Conservation (phyloP, 805 yeast species). For the Ogataea methanolica region DNA sequence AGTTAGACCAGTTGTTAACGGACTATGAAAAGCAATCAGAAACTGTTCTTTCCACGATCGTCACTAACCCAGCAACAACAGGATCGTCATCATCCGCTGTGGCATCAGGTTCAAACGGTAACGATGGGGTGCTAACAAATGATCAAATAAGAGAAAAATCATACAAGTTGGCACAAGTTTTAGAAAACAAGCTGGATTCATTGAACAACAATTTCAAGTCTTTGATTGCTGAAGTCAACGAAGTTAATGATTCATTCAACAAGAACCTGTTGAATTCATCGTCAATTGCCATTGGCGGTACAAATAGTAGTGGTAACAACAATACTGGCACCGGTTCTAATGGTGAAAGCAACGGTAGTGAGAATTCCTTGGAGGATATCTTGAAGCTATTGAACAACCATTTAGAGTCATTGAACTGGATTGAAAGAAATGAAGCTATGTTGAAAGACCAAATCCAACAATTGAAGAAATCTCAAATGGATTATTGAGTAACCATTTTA, state of each 20-base stretch:
- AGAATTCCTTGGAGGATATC: conserved; percentile 55
- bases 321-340: conserved; percentile 8
- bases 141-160: conserved; percentile 90
- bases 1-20: conserved; percentile 74
- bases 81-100: neutral
- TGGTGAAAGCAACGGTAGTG: conserved; percentile 13
- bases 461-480: conserved; percentile 16
- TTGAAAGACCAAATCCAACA: conserved; percentile 62
- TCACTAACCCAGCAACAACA: too few species aligned
- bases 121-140: conserved; percentile 41
- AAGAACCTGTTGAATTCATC: conserved; percentile 39
- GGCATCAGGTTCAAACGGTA: neutral
- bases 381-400: conserved; percentile 83
- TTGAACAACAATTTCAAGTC: conserved; percentile 74
- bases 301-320: too few species aligned
- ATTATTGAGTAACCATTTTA: neutral
- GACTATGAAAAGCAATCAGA: conserved; percentile 78
- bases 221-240: conserved; percentile 76
- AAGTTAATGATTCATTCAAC: conserved; percentile 75
- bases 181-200: conserved; percentile 75
- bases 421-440: conserved; percentile 67
- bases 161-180: conserved; percentile 76
- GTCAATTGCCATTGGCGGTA: too few species aligned
- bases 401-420: conserved; percentile 82
- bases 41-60: conserved; percentile 34